These are phyloP conservation scores for Globisporangium parvum DNA, from an alignment of 352 stramenopile species.

Conservation along the genomic window DNA sequence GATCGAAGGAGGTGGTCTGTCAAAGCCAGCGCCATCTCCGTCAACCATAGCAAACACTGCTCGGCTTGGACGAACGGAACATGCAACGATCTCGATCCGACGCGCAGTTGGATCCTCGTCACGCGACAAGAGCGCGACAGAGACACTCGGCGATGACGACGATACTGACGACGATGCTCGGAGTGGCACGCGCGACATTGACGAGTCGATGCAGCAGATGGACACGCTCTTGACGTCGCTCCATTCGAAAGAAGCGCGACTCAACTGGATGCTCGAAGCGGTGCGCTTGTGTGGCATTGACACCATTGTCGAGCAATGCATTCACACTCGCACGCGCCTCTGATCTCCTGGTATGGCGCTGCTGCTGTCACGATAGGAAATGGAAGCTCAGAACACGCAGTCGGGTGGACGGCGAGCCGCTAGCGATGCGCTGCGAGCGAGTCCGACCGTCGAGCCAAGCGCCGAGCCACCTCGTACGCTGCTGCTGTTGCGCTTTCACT, in stretches of 20 bases:
- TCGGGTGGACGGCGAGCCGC: not conserved
- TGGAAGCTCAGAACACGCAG: constrained; percentile 60
- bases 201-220: constrained; percentile 24
- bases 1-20: not conserved
- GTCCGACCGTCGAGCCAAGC: not conserved
- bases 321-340: not conserved
- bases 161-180: constrained; percentile 2
- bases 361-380: constrained; percentile 25
- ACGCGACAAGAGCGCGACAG: not conserved
- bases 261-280: constrained; percentile 72
- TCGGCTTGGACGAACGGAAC: not conserved
- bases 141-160: not conserved
- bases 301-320: not conserved
- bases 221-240: constrained; percentile 37
- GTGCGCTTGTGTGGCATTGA: constrained; percentile 15
- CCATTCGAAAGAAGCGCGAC: constrained; percentile 48
- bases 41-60: not conserved
- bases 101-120: not conserved
- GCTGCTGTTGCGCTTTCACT: too few relatives aligned
- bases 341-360: not conserved
- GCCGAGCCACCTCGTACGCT: constrained; percentile 2
- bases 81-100: too few relatives aligned
- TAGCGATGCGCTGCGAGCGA: not conserved
- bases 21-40: not conserved
- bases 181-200: constrained; percentile 3